phyloP scores from a whole-genome alignment of 768 basidiomycete genomes.

The Suillus tomentosus region DNA sequence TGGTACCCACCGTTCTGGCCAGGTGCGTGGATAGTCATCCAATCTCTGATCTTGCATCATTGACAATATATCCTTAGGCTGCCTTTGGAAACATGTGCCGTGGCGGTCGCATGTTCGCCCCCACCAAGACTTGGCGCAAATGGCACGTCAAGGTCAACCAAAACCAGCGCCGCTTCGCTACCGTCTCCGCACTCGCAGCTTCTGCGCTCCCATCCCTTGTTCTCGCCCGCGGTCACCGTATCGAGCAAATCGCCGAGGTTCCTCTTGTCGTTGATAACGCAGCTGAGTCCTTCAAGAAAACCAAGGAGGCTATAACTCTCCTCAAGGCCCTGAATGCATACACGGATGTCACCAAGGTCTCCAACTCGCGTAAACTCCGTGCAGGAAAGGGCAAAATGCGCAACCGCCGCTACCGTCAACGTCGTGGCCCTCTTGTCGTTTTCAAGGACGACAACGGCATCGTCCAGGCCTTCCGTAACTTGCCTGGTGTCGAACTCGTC shows the following conservation, averaged over 20 bases:
- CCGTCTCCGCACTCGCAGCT: constrained; percentile 96
- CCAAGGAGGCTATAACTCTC: constrained; percentile 93
- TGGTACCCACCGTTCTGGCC: constrained; percentile 98
- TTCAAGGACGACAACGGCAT: constrained; percentile 98
- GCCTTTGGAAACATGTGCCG: constrained; percentile 99
- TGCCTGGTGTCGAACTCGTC: constrained; percentile 97
- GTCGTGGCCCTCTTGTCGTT: constrained; percentile 95
- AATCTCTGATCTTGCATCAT: not conserved
- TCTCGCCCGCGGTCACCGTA: constrained; percentile 97
- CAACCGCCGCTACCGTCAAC: constrained; percentile 94
- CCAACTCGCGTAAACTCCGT: constrained; percentile 94
- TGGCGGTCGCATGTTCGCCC: constrained; percentile 99
- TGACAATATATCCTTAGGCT: constrained; percentile 52
- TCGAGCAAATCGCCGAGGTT: constrained; percentile 95
- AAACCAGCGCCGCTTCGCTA: constrained; percentile 97
- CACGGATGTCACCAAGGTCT: constrained; percentile 93
- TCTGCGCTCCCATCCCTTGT: constrained; percentile 96
- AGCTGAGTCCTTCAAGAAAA: constrained; percentile 90
- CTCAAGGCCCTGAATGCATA: constrained; percentile 90
- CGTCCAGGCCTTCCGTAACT: constrained; percentile 97
- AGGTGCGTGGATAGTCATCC: constrained; percentile 46
- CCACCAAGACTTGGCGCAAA: constrained; percentile 98
- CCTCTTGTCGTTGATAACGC: constrained; percentile 85
- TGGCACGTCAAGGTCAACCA: constrained; percentile 99
- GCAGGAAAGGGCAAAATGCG: constrained; percentile 98